phyloP scores from a whole-genome alignment of 106 monocot genomes.

The Dioscorea zingiberensis region DNA sequence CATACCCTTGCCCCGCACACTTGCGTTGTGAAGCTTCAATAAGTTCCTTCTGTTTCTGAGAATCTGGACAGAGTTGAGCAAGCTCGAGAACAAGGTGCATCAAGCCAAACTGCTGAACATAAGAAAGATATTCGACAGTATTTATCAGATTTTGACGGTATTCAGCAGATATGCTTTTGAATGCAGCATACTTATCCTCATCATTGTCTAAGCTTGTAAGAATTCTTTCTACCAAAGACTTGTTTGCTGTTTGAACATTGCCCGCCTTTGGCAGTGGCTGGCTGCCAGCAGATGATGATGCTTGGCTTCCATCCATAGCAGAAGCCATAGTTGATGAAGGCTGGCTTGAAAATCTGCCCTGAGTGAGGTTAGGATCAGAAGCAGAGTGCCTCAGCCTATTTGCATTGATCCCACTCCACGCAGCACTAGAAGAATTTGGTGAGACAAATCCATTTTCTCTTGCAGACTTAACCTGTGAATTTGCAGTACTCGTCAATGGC shows the following conservation, averaged over 20 bases:
- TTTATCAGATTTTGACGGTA: constrained; percentile 57
- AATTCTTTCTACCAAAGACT: constrained; percentile 72
- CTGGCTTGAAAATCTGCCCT: constrained; percentile 4
- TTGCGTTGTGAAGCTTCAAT: constrained; percentile 57
- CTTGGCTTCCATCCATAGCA: constrained; percentile 1
- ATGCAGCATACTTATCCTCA: constrained; percentile 64
- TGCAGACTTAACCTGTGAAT: not conserved
- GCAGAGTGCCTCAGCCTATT: constrained; percentile 52
- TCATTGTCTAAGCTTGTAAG: constrained; percentile 46
- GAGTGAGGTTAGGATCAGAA: constrained; percentile 45
- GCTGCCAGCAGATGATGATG: not conserved
- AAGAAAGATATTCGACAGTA: constrained; percentile 70
- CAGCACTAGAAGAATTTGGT: constrained; percentile 15
- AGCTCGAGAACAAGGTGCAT: constrained; percentile 73
- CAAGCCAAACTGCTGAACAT: constrained; percentile 87
- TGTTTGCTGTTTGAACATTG: constrained; percentile 63
- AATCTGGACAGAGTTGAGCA: constrained; percentile 83
- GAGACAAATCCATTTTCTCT: constrained; percentile 28
- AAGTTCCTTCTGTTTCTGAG: constrained; percentile 69
- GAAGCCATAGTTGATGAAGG: constrained; percentile 4
- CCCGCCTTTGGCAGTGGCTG: constrained; percentile 15
- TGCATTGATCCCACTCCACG: constrained; percentile 21
- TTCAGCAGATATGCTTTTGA: constrained; percentile 69
- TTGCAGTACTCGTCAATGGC: not conserved
- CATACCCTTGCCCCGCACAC: constrained; percentile 18